These are phyloP conservation scores for Scheffersomyces illinoinensis DNA, from an alignment of 1,139 yeast genomes.

Conservation along the genomic window DNA sequence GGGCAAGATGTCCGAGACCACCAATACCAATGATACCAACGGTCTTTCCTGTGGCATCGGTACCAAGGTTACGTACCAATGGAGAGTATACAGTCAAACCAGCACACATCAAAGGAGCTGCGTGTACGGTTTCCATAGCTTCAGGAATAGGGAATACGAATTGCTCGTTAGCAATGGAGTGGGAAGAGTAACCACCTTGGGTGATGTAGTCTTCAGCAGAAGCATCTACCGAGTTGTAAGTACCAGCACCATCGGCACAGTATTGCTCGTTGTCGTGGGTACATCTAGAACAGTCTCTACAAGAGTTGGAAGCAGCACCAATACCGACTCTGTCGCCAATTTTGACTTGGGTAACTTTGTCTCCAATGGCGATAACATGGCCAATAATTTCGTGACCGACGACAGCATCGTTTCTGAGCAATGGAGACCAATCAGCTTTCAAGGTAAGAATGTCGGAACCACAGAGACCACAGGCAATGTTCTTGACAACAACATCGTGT, in stretches of 20 bases:
- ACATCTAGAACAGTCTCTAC: slow-evolving; percentile 53
- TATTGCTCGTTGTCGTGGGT: slow-evolving; percentile 47
- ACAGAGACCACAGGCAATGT: slow-evolving; percentile 59
- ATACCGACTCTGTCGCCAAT: slow-evolving; percentile 64
- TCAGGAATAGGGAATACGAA: slow-evolving; percentile 62
- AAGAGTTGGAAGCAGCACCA: slow-evolving; percentile 55
- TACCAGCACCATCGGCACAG: slow-evolving; percentile 43
- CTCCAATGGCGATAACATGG: slow-evolving; percentile 51
- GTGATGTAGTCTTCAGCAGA: slow-evolving; percentile 36
- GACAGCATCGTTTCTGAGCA: slow-evolving; percentile 26
- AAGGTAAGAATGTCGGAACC: slow-evolving; percentile 57
- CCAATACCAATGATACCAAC: slow-evolving; percentile 52
- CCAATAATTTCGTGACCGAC: slow-evolving; percentile 61
- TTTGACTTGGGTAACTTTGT: slow-evolving; percentile 43
- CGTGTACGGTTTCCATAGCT: slow-evolving; percentile 42
- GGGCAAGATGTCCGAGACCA: slow-evolving; percentile 47
- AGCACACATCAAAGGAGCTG: slow-evolving; percentile 69
- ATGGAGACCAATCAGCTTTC: slow-evolving; percentile 43
- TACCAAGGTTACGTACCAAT: slow-evolving; percentile 35
- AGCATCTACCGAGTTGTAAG: slow-evolving; percentile 45
- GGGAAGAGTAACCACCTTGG: slow-evolving; percentile 66
- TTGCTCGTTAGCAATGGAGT: slow-evolving; percentile 52
- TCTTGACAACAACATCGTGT: slow-evolving; percentile 48
- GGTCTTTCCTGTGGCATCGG: slow-evolving; percentile 33
- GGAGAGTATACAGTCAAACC: slow-evolving; percentile 68